Evolutionary conservation across 306 rosid species (phyloP).

Genomic region (Clitoria ternatea): DNA sequence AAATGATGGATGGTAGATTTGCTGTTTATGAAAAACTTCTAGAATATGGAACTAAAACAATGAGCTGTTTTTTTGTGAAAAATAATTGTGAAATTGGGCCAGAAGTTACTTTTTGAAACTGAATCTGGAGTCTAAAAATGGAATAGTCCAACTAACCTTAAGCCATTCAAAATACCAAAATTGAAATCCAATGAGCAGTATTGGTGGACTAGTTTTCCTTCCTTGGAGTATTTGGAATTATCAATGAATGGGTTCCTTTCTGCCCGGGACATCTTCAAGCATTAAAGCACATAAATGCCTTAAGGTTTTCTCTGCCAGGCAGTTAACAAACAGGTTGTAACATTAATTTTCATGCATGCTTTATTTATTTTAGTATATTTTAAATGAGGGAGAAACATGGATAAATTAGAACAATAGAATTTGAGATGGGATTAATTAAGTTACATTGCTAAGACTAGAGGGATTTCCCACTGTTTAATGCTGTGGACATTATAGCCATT

Average conservation of each 20-base stretch:
- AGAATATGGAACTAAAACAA: neutral
- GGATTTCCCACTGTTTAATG: neutral
- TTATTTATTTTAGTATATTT: neutral
- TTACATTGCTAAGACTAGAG: slow-evolving; percentile 12
- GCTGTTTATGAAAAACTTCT: slow-evolving; percentile 4
- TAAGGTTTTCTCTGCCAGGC: neutral
- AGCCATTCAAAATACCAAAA: neutral
- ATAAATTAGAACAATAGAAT: slow-evolving; percentile 9
- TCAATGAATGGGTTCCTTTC: neutral
- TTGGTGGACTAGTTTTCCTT: neutral
- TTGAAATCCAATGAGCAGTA: neutral
- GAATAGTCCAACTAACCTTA: neutral
- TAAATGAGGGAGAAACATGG: neutral
- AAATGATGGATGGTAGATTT: neutral
- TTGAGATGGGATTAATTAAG: neutral
- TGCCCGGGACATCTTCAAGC: neutral
- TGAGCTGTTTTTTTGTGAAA: neutral
- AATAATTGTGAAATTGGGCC: neutral
- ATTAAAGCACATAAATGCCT: neutral
- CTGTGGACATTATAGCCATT: neutral
- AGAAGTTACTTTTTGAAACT: neutral
- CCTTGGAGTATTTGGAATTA: neutral
- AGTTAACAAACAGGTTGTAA: neutral
- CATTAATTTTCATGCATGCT: neutral
- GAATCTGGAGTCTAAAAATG: neutral